Conservation (phyloP, 2,329 filamentous ascomycete genomes). For the Septoria linicola region DNA sequence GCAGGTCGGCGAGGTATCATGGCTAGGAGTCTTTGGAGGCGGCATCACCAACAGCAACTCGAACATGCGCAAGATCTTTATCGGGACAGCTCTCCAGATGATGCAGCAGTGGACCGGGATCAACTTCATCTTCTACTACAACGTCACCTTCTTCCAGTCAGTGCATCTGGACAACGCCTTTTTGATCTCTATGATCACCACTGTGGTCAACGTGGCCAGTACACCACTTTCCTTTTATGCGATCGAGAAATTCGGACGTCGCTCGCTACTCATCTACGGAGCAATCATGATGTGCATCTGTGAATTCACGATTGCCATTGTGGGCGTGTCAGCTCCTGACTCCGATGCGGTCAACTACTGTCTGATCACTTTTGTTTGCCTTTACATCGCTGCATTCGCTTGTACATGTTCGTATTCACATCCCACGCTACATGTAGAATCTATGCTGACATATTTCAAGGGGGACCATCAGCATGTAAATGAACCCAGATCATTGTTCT, state of each 20-base stretch:
- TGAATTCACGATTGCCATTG: conserved; percentile 77
- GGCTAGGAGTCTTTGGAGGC: conserved; percentile 57
- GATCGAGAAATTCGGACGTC: conserved; percentile 79
- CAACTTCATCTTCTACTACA: conserved; percentile 72
- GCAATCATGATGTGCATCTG: conserved; percentile 78
- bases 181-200: conserved; percentile 81
- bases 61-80: conserved; percentile 49
- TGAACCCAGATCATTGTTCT: background rate
- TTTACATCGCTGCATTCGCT: conserved; percentile 92
- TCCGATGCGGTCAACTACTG: conserved; percentile 52
- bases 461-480: conserved; percentile 10
- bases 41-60: conserved; percentile 53
- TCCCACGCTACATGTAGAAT: no score
- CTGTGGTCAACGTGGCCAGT: conserved; percentile 81
- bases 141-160: conserved; percentile 76
- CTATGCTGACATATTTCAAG: no score
- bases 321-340: conserved; percentile 43
- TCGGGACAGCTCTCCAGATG: conserved; percentile 50
- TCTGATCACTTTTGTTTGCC: conserved; percentile 80
- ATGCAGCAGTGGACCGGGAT: conserved; percentile 71
- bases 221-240: conserved; percentile 87
- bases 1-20: conserved; percentile 57
- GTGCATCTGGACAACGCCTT: conserved; percentile 75
- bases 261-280: conserved; percentile 73
- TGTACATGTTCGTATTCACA: conserved; percentile 62